Conservation (phyloP, 371 early-diverging fungal genomes). For the Zopfochytrium polystomum region DNA sequence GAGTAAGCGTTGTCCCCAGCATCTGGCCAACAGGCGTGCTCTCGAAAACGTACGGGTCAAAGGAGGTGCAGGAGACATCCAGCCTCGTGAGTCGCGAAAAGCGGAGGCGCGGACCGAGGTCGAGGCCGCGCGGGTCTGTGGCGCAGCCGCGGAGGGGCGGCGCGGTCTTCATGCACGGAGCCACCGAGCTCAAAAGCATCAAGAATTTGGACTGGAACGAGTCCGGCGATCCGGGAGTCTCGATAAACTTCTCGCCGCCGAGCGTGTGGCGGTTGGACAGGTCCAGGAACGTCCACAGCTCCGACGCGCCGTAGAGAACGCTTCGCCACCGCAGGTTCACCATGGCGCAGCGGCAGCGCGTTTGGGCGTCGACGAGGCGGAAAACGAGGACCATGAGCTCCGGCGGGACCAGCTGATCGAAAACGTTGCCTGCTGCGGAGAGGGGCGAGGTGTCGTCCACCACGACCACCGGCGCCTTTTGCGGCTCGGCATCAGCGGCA, state of each 20-base stretch:
- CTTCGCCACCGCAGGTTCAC: slow-evolving; percentile 14
- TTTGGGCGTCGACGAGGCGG: slow-evolving; percentile 16
- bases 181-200: neutral
- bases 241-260: slow-evolving; percentile 35
- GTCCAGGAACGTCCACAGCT: slow-evolving; percentile 34
- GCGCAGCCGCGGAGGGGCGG: neutral
- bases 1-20: slow-evolving; percentile 24
- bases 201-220: neutral
- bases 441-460: too few species aligned
- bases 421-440: too few species aligned
- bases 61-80: slow-evolving; percentile 37
- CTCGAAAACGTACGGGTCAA: slow-evolving; percentile 27
- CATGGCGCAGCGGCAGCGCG: slow-evolving; percentile 7
- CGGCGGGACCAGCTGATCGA: too few species aligned
- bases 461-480: too few species aligned
- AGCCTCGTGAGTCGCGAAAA: slow-evolving; percentile 30
- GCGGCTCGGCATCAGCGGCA: too few species aligned
- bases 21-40: neutral
- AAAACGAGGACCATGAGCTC: slow-evolving; percentile 4
- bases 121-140: slow-evolving; percentile 2
- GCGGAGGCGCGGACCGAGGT: too few species aligned
- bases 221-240: slow-evolving; percentile 4
- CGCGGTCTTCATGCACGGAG: too few species aligned
- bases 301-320: slow-evolving; percentile 25
- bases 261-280: slow-evolving; percentile 35